Conservation (phyloP, 495 filamentous ascomycete species). For the Annulohypoxylon maeteangense region DNA sequence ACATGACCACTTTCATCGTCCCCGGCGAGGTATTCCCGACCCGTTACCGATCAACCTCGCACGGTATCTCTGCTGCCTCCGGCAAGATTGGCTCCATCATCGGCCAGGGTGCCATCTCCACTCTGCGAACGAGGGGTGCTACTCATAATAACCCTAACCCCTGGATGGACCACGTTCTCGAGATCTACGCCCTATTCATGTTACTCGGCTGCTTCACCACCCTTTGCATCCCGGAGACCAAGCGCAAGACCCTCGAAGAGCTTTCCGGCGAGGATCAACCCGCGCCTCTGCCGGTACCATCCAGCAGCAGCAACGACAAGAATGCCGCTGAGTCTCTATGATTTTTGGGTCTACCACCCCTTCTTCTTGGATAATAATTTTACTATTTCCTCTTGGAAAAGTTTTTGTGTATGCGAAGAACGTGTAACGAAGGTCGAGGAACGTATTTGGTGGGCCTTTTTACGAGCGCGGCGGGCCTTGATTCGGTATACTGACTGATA, state of each 20-base stretch:
- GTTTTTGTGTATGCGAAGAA: not conserved
- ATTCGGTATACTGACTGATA: constrained; percentile 17
- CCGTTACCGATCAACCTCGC: constrained; percentile 82
- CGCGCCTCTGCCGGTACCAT: constrained; percentile 7
- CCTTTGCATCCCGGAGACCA: constrained; percentile 78
- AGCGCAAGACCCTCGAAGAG: constrained; percentile 73
- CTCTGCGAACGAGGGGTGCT: constrained; percentile 59
- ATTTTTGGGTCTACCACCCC: not conserved
- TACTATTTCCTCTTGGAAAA: not conserved
- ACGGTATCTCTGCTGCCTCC: constrained; percentile 85
- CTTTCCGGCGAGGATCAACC: constrained; percentile 62
- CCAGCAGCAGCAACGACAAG: constrained; percentile 9
- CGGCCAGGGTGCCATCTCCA: constrained; percentile 64
- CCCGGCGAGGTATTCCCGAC: constrained; percentile 93
- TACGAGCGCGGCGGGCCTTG: not conserved
- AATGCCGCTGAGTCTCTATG: constrained; percentile 43
- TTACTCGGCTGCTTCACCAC: constrained; percentile 73
- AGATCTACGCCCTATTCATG: constrained; percentile 87
- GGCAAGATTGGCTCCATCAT: constrained; percentile 87
- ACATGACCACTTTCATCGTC: constrained; percentile 91
- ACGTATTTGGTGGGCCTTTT: not conserved
- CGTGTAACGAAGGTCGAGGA: constrained; percentile 14
- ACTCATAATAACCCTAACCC: constrained; percentile 58
- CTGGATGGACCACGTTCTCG: constrained; percentile 82
- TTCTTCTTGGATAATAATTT: constrained; percentile 13